These are phyloP conservation scores for Podospora anserina DNA, from an alignment of 495 filamentous ascomycete genomes.

Conservation along the genomic window DNA sequence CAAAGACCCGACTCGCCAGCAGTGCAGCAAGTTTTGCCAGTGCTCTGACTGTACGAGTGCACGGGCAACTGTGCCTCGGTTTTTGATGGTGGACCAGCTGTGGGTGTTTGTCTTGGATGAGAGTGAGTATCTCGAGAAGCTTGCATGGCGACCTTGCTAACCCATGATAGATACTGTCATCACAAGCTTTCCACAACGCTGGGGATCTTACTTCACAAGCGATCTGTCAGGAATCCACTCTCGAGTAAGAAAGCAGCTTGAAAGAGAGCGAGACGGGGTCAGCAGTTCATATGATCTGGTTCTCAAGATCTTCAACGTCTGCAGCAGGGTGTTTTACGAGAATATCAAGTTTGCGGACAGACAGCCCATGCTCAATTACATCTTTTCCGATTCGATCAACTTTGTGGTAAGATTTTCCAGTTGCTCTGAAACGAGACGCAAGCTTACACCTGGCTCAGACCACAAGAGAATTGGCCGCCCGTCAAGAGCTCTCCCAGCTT, in stretches of 20 bases:
- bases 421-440: neutral
- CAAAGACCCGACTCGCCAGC: constrained; percentile 9
- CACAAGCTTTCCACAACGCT: constrained; percentile 18
- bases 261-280: constrained; percentile 3
- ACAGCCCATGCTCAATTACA: constrained; percentile 18
- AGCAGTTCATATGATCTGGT: constrained; percentile 14
- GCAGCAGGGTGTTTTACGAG: constrained; percentile 17
- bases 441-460: neutral
- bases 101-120: constrained; percentile 18
- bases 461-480: constrained; percentile 17
- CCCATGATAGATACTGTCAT: constrained; percentile 12
- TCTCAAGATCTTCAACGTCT: constrained; percentile 9
- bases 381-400: constrained; percentile 17
- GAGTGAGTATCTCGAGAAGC: constrained; percentile 1
- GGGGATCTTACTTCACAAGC: constrained; percentile 14
- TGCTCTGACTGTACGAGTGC: constrained; percentile 16
- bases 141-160: neutral
- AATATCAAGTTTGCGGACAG: constrained; percentile 14
- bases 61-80: constrained; percentile 4
- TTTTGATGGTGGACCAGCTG: constrained; percentile 17
- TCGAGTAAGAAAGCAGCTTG: constrained; percentile 7
- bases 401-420: constrained; percentile 8
- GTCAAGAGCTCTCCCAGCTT: constrained; percentile 11
- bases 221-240: constrained; percentile 13
- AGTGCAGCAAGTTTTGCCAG: constrained; percentile 19